Conservation (phyloP, 1,139 yeast species). For the Sugiyamaella neomexicana region DNA sequence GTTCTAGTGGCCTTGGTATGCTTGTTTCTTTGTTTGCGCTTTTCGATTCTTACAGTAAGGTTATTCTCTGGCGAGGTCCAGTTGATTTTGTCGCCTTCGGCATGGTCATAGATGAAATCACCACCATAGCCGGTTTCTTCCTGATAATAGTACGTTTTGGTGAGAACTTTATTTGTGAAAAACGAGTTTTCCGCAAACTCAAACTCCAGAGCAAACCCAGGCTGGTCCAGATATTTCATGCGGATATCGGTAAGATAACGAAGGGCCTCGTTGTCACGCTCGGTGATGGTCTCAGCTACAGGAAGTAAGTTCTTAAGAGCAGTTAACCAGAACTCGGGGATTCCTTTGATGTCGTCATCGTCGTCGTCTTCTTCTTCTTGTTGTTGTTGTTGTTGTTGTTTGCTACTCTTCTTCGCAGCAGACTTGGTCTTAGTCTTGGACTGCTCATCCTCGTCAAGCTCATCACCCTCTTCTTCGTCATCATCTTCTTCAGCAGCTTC, state of each 20-base stretch:
- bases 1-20: conserved; percentile 97
- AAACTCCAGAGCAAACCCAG: conserved; percentile 87
- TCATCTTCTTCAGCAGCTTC: conserved; percentile 47
- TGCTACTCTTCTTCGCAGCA: conserved; percentile 30
- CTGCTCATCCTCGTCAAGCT: conserved; percentile 47
- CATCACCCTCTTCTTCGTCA: conserved; percentile 50
- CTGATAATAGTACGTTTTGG: conserved; percentile 90
- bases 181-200: conserved; percentile 75
- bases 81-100: conserved; percentile 83
- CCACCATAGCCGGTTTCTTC: conserved; percentile 94
- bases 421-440: conserved; percentile 31
- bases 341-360: conserved; percentile 57
- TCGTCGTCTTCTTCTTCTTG: conserved; percentile 46
- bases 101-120: conserved; percentile 95
- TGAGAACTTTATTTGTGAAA: conserved; percentile 68
- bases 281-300: conserved; percentile 82
- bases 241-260: conserved; percentile 66
- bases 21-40: conserved; percentile 97
- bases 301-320: conserved; percentile 85
- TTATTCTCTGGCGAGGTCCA: conserved; percentile 83
- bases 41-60: conserved; percentile 83
- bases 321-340: conserved; percentile 96
- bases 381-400: conserved; percentile 1
- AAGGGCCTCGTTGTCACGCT: conserved; percentile 85
- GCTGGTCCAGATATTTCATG: conserved; percentile 78